These are phyloP conservation scores for Babesia divergens DNA, from an alignment of 169 alveolate species.

Conservation along the genomic window DNA sequence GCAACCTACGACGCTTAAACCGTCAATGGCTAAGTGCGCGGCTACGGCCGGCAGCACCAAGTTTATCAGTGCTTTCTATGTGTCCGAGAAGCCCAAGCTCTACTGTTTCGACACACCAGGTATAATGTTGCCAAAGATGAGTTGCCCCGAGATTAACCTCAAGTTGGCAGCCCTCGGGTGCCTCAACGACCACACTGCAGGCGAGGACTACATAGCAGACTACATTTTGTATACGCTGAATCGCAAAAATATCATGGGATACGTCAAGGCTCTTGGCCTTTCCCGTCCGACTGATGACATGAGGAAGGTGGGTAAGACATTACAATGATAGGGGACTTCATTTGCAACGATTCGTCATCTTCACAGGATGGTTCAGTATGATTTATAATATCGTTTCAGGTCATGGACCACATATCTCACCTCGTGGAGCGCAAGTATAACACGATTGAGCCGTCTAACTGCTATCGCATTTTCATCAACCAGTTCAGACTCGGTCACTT, in stretches of 20 bases:
- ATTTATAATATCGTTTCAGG: conserved; percentile 15
- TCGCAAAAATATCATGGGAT: neutral
- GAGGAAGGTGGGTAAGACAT: conserved; percentile 11
- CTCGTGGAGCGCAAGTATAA: conserved; percentile 44
- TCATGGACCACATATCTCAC: conserved; percentile 33
- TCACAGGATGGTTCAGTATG: no score
- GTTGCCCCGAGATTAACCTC: conserved; percentile 52
- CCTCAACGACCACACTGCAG: conserved; percentile 50
- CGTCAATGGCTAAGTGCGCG: conserved; percentile 29
- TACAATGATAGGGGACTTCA: neutral
- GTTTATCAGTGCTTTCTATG: conserved; percentile 24
- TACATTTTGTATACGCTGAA: conserved; percentile 53
- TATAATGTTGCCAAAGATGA: conserved; percentile 65
- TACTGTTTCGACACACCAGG: conserved; percentile 69
- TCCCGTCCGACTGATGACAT: conserved; percentile 49
- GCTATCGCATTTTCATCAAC: conserved; percentile 56
- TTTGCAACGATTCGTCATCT: neutral
- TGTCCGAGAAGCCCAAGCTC: conserved; percentile 56
- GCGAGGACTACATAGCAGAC: conserved; percentile 62
- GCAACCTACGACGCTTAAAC: neutral
- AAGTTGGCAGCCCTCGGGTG: conserved; percentile 65
- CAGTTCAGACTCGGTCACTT: conserved; percentile 57
- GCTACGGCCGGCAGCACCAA: conserved; percentile 55
- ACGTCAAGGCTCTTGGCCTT: conserved; percentile 38
- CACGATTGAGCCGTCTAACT: conserved; percentile 40